A percentile compares a stretch with the other conserved stretches of the same genome.
phyloP scores from a whole-genome alignment of 306 rosid species.

The Boehmeria nivea region DNA sequence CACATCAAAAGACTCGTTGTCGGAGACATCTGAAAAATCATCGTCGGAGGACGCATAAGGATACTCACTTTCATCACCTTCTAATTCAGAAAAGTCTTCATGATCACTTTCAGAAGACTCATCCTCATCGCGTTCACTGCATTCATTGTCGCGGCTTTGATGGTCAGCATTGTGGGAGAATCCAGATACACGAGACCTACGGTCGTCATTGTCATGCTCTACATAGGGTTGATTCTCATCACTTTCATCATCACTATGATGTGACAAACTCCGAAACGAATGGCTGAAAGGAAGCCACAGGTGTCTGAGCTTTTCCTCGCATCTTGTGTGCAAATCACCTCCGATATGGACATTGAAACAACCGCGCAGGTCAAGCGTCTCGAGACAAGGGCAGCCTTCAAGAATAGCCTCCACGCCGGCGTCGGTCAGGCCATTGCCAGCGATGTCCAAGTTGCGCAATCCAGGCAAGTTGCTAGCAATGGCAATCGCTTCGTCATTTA shows the following conservation, averaged over 20 bases:
- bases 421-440: conserved; percentile 49
- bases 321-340: conserved; percentile 33
- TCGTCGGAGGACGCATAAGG: no score
- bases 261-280: no score
- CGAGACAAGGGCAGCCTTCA: conserved; percentile 53
- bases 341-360: conserved; percentile 39
- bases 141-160: conserved; percentile 23
- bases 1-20: neutral
- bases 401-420: conserved; percentile 51
- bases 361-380: conserved; percentile 52
- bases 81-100: no score
- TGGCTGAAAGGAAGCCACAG: conserved; percentile 27
- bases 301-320: conserved; percentile 33
- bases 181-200: no score
- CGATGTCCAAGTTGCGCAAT: conserved; percentile 47
- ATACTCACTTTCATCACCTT: neutral
- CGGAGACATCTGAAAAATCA: neutral
- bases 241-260: no score
- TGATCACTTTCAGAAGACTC: neutral
- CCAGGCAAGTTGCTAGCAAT: conserved; percentile 42
- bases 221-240: no score
- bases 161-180: no score
- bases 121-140: conserved; percentile 27
- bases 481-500: conserved; percentile 43
- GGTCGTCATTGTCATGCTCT: no score